These are phyloP conservation scores for Aethionema arabicum DNA, from an alignment of 345 rosid genomes.

Conservation along the genomic window DNA sequence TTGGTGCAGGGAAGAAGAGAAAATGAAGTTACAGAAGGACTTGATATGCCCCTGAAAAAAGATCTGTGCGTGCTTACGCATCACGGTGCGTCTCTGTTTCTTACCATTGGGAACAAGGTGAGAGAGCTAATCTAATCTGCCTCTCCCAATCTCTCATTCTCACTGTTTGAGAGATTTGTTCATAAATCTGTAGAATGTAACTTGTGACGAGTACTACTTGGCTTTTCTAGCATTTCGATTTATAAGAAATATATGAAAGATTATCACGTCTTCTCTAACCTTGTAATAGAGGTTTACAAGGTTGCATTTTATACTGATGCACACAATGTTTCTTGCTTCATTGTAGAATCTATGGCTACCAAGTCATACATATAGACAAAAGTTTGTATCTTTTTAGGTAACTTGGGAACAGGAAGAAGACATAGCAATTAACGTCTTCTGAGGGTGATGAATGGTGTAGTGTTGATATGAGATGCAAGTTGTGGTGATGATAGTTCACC, in stretches of 20 bases:
- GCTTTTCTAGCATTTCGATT: background rate
- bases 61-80: slow-evolving; percentile 5
- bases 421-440: slow-evolving; percentile 39
- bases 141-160: slow-evolving; percentile 7
- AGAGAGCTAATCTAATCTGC: slow-evolving; percentile 9
- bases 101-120: slow-evolving; percentile 18
- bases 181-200: slow-evolving; percentile 23
- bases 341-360: slow-evolving; percentile 23
- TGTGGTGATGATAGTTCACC: slow-evolving; percentile 48
- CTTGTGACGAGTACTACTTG: slow-evolving; percentile 18
- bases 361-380: slow-evolving; percentile 26
- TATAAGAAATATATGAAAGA: slow-evolving; percentile 12
- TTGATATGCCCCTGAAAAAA: slow-evolving; percentile 2
- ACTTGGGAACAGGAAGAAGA: slow-evolving; percentile 23
- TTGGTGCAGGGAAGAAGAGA: slow-evolving; percentile 52
- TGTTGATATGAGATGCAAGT: slow-evolving; percentile 46
- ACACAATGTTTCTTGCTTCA: slow-evolving; percentile 15
- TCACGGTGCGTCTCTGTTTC: slow-evolving; percentile 10
- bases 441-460: slow-evolving; percentile 58
- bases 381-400: slow-evolving; percentile 19
- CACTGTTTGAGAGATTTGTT: slow-evolving; percentile 20
- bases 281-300: no score
- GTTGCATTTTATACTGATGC: no score
- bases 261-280: background rate
- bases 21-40: slow-evolving; percentile 39